phyloP scores from a whole-genome alignment of 495 filamentous ascomycete genomes.

The Hyaloscypha variabilis region DNA sequence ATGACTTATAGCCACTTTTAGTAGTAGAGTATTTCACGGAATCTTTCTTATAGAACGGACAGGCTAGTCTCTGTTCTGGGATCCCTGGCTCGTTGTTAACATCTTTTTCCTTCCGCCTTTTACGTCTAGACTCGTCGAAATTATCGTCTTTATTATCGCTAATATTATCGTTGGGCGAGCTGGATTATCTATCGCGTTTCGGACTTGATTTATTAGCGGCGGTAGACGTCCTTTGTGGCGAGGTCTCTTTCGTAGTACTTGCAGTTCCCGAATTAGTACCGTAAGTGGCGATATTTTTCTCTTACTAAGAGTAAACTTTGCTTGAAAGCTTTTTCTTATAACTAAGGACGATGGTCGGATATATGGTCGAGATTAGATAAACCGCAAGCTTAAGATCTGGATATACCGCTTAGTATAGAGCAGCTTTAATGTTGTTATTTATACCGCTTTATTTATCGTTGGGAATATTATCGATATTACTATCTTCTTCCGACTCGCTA shows the following conservation, averaged over 20 bases:
- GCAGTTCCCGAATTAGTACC: conserved; percentile 6
- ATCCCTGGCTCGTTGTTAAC: conserved; percentile 2
- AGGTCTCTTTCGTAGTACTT: conserved; percentile 6
- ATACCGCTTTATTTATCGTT: conserved; percentile 10
- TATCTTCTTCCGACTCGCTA: conserved; percentile 12
- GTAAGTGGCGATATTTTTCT: conserved; percentile 10
- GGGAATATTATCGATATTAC: not conserved
- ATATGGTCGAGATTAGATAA: conserved; percentile 11
- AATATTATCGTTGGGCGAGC: conserved; percentile 7
- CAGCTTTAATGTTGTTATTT: conserved; percentile 11
- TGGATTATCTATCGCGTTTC: conserved; percentile 6
- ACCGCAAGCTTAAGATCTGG: conserved; percentile 10
- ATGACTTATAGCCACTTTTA: conserved; percentile 4
- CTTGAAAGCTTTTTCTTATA: conserved; percentile 12
- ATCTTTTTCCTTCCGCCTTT: conserved; percentile 5
- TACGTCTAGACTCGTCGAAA: conserved; percentile 3
- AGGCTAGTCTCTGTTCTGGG: conserved; percentile 7
- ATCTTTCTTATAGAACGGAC: conserved; percentile 12
- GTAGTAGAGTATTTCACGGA: conserved; percentile 12
- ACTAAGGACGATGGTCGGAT: conserved; percentile 3
- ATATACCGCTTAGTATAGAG: conserved; percentile 10
- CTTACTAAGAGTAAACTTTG: conserved; percentile 10
- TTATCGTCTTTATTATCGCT: conserved; percentile 11
- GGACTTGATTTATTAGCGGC: not conserved
- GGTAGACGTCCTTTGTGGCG: conserved; percentile 2